Conservation (phyloP, 495 filamentous ascomycete species). For the Elasticomyces elasticus region DNA sequence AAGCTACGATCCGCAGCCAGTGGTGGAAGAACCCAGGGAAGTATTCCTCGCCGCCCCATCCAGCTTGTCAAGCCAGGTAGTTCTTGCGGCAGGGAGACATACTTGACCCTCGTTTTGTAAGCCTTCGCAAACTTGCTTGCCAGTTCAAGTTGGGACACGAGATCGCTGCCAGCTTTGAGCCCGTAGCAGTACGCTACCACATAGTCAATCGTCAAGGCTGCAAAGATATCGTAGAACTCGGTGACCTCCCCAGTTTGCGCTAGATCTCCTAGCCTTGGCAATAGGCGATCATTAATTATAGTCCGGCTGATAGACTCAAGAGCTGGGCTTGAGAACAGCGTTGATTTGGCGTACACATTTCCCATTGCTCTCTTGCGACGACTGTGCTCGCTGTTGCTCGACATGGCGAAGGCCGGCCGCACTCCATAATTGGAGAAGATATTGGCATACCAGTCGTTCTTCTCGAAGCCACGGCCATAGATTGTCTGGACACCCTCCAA, state of each 20-base stretch:
- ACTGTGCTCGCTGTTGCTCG: constrained; percentile 44
- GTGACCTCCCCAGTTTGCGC: constrained; percentile 12
- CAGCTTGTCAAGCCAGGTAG: not conserved
- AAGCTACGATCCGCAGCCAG: not conserved
- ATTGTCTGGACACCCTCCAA: constrained; percentile 55
- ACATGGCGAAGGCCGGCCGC: constrained; percentile 28
- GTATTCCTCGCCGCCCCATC: not conserved
- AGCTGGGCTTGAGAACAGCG: constrained; percentile 50
- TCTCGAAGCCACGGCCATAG: constrained; percentile 66
- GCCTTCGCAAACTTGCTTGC: not conserved
- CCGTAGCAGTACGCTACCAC: constrained; percentile 43
- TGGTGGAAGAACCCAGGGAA: not conserved
- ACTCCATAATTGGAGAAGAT: constrained; percentile 48
- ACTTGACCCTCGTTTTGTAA: not conserved
- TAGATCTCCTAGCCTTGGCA: constrained; percentile 41
- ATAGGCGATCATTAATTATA: constrained; percentile 52
- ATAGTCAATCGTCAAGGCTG: constrained; percentile 35
- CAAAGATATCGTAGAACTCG: constrained; percentile 31
- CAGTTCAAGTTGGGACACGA: constrained; percentile 28
- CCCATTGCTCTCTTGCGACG: constrained; percentile 57
- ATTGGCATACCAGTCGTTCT: constrained; percentile 61
- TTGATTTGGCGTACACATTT: constrained; percentile 64
- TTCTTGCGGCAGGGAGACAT: not conserved
- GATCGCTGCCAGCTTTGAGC: constrained; percentile 38
- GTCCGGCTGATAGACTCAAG: constrained; percentile 46